These are phyloP conservation scores for Aureobasidium mangrovei DNA, from an alignment of 2,329 filamentous ascomycete genomes.

Conservation along the genomic window DNA sequence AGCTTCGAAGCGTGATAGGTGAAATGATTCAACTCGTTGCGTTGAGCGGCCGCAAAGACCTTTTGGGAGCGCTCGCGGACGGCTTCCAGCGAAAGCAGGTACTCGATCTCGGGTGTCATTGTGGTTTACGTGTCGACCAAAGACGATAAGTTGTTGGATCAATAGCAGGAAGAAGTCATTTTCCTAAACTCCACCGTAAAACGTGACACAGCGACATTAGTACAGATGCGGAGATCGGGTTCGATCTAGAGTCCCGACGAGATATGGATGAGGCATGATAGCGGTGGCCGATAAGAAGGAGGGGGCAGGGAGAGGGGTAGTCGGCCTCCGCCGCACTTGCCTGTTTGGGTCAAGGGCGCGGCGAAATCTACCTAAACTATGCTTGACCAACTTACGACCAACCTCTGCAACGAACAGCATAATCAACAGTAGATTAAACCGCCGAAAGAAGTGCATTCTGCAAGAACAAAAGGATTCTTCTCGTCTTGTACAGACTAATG, in stretches of 20 bases:
- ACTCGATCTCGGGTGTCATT: conserved; percentile 30
- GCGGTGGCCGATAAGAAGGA: conserved; percentile 2
- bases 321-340: conserved; percentile 8
- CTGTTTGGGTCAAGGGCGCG: background rate
- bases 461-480: too few species aligned
- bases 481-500: too few species aligned
- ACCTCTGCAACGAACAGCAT: too few species aligned
- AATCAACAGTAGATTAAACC: too few species aligned
- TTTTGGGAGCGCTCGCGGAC: conserved; percentile 71
- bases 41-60: conserved; percentile 66
- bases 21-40: conserved; percentile 74
- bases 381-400: too few species aligned
- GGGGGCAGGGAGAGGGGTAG: conserved; percentile 1
- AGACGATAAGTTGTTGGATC: background rate
- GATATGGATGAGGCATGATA: background rate
- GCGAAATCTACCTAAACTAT: background rate
- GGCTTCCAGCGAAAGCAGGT: conserved; percentile 80
- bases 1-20: conserved; percentile 82
- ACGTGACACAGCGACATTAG: conserved; percentile 1
- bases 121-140: background rate
- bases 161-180: background rate
- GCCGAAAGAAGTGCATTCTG: too few species aligned
- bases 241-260: background rate
- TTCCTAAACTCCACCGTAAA: background rate
- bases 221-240: background rate